Percentiles rank a stretch among this genome's conserved stretches.
phyloP scores from a whole-genome alignment of 768 basidiomycete genomes.

The Nevesoporus exiguus region DNA sequence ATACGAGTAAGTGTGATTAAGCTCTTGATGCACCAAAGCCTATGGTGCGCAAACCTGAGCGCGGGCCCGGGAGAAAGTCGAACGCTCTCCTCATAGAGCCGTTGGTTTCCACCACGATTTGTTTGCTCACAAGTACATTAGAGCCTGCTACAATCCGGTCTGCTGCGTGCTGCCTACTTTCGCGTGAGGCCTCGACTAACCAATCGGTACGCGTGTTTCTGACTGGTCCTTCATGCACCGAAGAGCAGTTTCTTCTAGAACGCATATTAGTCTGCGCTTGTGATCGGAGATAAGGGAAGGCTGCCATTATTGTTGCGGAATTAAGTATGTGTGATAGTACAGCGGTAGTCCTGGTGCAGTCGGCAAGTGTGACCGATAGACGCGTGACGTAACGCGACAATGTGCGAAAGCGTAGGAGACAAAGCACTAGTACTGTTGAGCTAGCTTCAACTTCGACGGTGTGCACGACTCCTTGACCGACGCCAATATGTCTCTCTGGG shows the following conservation, averaged over 20 bases:
- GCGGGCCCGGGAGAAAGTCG: background rate
- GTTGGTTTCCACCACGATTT: slow-evolving; percentile 10
- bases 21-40: no score
- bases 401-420: background rate
- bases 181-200: background rate
- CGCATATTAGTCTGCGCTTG: slow-evolving; percentile 22
- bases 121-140: slow-evolving; percentile 15
- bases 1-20: no score
- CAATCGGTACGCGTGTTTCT: background rate
- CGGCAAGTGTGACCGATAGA: slow-evolving; percentile 22
- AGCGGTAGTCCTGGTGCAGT: no score
- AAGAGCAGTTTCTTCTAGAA: slow-evolving; percentile 11
- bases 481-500: slow-evolving; percentile 61
- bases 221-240: background rate
- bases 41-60: slow-evolving; percentile 14
- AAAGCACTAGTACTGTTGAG: no score
- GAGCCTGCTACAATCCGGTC: slow-evolving; percentile 31
- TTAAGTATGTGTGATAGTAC: background rate
- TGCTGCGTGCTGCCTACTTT: background rate
- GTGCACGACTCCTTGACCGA: background rate
- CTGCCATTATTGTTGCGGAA: slow-evolving; percentile 13
- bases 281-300: slow-evolving; percentile 27
- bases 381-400: slow-evolving; percentile 33
- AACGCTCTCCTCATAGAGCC: slow-evolving; percentile 2
- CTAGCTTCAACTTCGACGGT: background rate